A percentile compares a stretch with the other conserved stretches of the same genome.
Conservation (phyloP, 768 basidiomycete genomes). For the Serendipita indica region DNA sequence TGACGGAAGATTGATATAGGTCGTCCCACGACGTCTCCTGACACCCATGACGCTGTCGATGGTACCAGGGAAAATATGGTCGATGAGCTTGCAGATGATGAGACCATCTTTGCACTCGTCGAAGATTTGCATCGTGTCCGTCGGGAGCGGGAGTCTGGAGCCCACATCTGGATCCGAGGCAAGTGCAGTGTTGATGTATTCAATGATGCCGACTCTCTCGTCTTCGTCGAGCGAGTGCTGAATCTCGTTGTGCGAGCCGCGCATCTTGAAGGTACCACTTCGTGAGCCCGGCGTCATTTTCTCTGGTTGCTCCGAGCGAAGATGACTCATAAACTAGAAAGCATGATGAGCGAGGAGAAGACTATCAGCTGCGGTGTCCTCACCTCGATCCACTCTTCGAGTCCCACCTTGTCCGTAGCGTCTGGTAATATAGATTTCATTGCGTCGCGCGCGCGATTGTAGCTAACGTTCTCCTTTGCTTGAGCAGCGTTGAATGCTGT, state of each 20-base stretch:
- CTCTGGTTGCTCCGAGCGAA: not conserved
- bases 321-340: conserved; percentile 11
- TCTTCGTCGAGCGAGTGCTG: conserved; percentile 98
- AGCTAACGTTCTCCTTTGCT: conserved; percentile 17
- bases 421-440: conserved; percentile 90
- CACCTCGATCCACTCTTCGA: conserved; percentile 98
- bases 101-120: conserved; percentile 94
- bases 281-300: not conserved
- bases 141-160: conserved; percentile 76
- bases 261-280: conserved; percentile 77
- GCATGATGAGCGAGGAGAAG: not conserved
- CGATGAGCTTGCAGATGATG: conserved; percentile 94
- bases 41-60: conserved; percentile 43
- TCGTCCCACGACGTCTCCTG: conserved; percentile 27
- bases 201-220: conserved; percentile 89
- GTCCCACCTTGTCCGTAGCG: conserved; percentile 86
- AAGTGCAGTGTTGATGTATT: conserved; percentile 71
- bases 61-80: conserved; percentile 97
- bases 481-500: conserved; percentile 14
- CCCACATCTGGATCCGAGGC: conserved; percentile 62
- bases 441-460: conserved; percentile 36
- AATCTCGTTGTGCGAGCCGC: conserved; percentile 88
- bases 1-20: conserved; percentile 86
- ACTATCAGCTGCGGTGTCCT: conserved; percentile 17
- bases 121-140: conserved; percentile 95